These are phyloP conservation scores for Geum urbanum DNA, from an alignment of 306 rosid species.

Conservation along the genomic window DNA sequence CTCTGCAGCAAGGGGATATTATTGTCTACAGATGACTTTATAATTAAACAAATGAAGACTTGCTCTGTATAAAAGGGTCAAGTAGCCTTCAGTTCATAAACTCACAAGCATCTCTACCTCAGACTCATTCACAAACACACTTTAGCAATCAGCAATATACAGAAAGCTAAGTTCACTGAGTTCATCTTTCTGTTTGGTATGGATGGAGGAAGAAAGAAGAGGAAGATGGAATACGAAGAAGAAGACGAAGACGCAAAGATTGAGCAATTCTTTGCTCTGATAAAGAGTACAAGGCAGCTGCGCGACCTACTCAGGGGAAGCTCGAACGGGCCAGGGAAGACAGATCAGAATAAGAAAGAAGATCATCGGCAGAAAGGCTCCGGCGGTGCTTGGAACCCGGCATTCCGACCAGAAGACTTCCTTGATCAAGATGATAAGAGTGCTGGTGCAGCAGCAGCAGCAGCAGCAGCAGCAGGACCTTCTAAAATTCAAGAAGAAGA, in stretches of 20 bases:
- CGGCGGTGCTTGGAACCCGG: conserved; percentile 53
- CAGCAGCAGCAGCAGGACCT: conserved; percentile 25
- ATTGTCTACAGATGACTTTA: neutral
- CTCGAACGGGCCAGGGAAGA: conserved; percentile 13
- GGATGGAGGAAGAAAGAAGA: conserved; percentile 18
- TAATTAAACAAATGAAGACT: neutral
- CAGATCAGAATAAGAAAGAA: neutral
- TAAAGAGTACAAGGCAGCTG: conserved; percentile 54
- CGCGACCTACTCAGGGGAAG: conserved; percentile 31
- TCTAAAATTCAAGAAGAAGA: conserved; percentile 21
- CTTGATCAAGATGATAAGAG: conserved; percentile 25
- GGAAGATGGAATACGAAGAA: conserved; percentile 41
- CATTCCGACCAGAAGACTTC: conserved; percentile 74
- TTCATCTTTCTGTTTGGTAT: neutral
- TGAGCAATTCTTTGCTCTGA: conserved; percentile 64
- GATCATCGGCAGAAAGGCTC: conserved; percentile 2
- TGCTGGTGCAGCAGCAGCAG: neutral
- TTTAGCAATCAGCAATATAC: neutral
- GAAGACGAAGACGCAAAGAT: conserved; percentile 54
- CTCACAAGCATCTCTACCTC: neutral
- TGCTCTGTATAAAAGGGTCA: conserved; percentile 21
- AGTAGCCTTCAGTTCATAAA: conserved; percentile 24
- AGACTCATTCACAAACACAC: neutral
- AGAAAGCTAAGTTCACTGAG: neutral
- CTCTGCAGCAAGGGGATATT: neutral